Evolutionary conservation across 352 stramenopile genomes (phyloP), one percentile per base, ranked within the genome.

Genomic region (Elongisporangium senticosum): DNA sequence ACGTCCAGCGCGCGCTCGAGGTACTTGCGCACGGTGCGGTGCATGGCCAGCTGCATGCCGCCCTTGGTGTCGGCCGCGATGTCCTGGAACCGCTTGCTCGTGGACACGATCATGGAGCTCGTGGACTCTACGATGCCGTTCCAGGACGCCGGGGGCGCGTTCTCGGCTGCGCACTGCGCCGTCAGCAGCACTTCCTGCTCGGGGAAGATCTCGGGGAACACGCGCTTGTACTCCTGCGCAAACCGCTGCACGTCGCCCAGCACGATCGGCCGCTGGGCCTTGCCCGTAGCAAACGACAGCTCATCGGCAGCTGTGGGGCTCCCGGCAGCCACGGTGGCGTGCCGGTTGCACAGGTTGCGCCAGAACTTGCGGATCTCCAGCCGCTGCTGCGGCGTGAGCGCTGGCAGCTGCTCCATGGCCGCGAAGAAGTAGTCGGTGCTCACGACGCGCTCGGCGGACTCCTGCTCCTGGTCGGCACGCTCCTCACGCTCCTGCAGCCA

Each of bases 51-150:
- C 59, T 93, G 79, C 62, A 95, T 87, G 22, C 87, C 86, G 21
- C 83, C 83, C 48, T 89, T 93, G 3, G 86, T 95, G 62, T 93
- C 83, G 26, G 86, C 86, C 0, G 86, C 86, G 57, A 95, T 88
- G 55, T 86, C 80, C 47, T 93, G 89, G 53, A 95, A 72, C 11
- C 83, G 71, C 64, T 93, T 95, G 50, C 82, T 69, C 10, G 83
- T 93, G 11, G 83, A 93, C 43, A 83, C 28, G 37, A 93, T 79
- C 79, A 93, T 93, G 17, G 79, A 69, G 58, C 83, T 91, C 2
- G 83, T 93, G 19, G 79, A 88, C 21, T 72, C 79, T 8, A 95
- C 82, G 48, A 95, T 76, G 4, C 80, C 80, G 52, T 80, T 80
- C 83, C 77, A 90, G 19, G 70, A 61, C 8, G 58, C 67, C 0